phyloP scores from a whole-genome alignment of 805 yeast genomes.

The Candida anglica region DNA sequence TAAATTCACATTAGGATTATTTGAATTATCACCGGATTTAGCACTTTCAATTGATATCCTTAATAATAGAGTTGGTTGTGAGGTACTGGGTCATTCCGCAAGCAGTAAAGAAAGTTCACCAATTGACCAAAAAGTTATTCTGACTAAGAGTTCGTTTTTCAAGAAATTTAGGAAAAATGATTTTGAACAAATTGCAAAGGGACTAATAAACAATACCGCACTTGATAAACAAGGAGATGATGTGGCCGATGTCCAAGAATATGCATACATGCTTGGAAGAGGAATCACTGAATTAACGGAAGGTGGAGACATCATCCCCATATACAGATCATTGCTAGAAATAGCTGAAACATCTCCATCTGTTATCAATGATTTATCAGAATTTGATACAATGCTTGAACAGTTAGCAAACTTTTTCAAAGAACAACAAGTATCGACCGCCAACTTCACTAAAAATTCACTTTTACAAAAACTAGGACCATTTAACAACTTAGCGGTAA shows the following conservation, averaged over 20 bases:
- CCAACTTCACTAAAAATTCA: background rate
- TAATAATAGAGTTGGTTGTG: background rate
- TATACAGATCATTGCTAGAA: slow-evolving; percentile 14
- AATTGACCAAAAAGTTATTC: too few relatives aligned
- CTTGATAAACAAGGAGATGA: slow-evolving; percentile 5
- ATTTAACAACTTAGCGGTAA: too few relatives aligned
- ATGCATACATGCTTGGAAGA: slow-evolving; percentile 24
- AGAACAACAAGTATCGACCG: slow-evolving; percentile 2
- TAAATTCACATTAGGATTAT: slow-evolving; percentile 8
- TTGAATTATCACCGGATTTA: slow-evolving; percentile 14
- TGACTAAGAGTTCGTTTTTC: background rate
- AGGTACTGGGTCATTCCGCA: background rate
- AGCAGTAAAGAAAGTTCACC: too few relatives aligned
- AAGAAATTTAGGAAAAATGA: slow-evolving; percentile 5
- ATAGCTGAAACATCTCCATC: slow-evolving; percentile 19
- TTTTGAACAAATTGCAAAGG: slow-evolving; percentile 1
- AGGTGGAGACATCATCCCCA: too few relatives aligned
- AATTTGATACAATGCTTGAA: slow-evolving; percentile 35
- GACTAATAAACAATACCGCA: background rate
- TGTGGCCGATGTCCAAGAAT: slow-evolving; percentile 19
- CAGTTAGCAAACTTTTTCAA: slow-evolving; percentile 27
- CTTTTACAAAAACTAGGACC: background rate
- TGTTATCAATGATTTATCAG: slow-evolving; percentile 19
- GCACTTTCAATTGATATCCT: slow-evolving; percentile 7
- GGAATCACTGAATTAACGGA: slow-evolving; percentile 8